Conservation (phyloP, 768 basidiomycete species). For the Termitomyces eurrhizus region DNA sequence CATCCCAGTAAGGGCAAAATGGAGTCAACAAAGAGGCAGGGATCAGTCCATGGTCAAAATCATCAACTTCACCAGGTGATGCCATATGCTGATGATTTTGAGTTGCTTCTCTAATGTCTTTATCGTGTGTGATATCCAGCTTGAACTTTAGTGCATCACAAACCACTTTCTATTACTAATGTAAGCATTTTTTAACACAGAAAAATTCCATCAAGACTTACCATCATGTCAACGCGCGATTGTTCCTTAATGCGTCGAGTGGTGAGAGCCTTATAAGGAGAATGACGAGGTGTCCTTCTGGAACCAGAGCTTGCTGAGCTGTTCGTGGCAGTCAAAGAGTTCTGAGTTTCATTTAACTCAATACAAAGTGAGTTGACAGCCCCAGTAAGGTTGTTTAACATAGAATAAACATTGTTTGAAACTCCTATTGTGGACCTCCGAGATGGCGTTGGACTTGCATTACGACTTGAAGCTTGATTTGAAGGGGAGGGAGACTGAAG, state of each 20-base stretch:
- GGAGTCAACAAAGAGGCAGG: not conserved
- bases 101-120: not conserved
- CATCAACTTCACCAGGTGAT: not conserved
- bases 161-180: not conserved
- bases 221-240: not conserved
- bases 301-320: not conserved
- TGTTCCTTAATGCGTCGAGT: not conserved
- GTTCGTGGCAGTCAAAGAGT: not conserved
- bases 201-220: not conserved
- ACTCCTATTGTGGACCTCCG: not conserved
- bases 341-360: not conserved
- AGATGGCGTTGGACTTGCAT: not conserved
- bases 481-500: not conserved
- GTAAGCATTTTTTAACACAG: not conserved
- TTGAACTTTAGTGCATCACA: not conserved
- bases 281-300: not conserved
- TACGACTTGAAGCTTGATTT: too few relatives aligned
- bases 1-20: not conserved
- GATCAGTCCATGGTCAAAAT: not conserved
- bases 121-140: not conserved
- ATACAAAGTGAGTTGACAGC: too few relatives aligned
- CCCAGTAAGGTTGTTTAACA: not conserved
- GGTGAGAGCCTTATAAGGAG: not conserved
- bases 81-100: not conserved
- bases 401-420: not conserved